Conservation (phyloP, 768 basidiomycete species). For the Pisolithus tinctorius region DNA sequence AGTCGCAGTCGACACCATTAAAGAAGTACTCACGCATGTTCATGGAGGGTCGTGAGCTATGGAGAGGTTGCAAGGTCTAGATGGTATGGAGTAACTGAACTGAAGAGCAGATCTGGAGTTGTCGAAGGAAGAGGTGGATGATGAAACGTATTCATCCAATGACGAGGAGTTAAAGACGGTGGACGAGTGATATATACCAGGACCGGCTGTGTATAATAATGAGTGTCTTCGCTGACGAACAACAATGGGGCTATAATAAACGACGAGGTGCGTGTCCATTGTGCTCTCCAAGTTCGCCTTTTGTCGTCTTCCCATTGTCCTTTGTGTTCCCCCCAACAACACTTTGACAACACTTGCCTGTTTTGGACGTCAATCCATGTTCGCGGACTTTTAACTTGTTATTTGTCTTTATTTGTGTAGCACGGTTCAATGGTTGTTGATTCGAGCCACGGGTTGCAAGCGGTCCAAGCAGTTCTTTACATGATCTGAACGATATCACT, state of each 20-base stretch:
- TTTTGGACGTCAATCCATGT: slow-evolving; percentile 9
- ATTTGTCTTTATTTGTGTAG: slow-evolving; percentile 9
- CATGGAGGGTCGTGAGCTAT: slow-evolving; percentile 16
- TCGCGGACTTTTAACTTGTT: slow-evolving; percentile 11
- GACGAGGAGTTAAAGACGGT: background rate
- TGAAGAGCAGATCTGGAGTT: background rate
- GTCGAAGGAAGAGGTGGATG: slow-evolving; percentile 1
- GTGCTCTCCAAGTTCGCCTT: slow-evolving; percentile 7
- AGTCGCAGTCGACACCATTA: background rate
- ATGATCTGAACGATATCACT: background rate
- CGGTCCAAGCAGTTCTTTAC: no score
- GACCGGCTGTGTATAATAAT: slow-evolving; percentile 2
- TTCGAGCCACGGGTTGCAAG: no score
- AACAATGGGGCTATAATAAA: slow-evolving; percentile 9
- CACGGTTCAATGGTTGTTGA: no score
- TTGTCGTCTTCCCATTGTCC: slow-evolving; percentile 22
- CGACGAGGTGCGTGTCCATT: slow-evolving; percentile 4
- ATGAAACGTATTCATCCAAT: background rate
- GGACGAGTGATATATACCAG: slow-evolving; percentile 15
- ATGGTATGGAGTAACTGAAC: background rate
- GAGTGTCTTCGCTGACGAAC: slow-evolving; percentile 6
- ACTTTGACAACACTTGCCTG: slow-evolving; percentile 15
- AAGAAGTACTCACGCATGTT: slow-evolving; percentile 10
- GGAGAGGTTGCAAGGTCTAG: background rate
- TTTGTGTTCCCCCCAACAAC: slow-evolving; percentile 9